These are phyloP conservation scores for Ophiostoma himal-ulmi DNA, from an alignment of 2,329 filamentous ascomycete species.

Conservation along the genomic window DNA sequence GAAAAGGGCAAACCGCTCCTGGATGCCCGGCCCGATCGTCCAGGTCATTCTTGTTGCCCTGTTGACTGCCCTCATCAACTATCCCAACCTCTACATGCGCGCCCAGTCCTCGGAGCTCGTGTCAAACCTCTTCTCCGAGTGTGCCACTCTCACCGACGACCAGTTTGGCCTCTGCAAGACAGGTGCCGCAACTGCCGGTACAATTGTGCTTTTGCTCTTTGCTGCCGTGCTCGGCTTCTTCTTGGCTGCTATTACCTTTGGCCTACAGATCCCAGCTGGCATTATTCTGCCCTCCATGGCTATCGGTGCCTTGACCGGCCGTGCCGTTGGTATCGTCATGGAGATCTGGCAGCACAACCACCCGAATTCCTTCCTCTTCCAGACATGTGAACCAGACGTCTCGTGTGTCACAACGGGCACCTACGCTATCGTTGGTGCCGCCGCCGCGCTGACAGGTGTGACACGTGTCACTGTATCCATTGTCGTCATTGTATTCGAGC, in stretches of 20 bases:
- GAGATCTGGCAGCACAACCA: constrained; percentile 70
- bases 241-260: constrained; percentile 83
- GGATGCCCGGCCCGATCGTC: constrained; percentile 65
- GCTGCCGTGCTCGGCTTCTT: constrained; percentile 80
- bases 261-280: constrained; percentile 86
- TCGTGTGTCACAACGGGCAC: constrained; percentile 89
- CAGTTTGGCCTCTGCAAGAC: constrained; percentile 86
- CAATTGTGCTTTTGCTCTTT: constrained; percentile 74
- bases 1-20: constrained; percentile 57
- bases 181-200: constrained; percentile 72
- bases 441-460: constrained; percentile 86
- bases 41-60: constrained; percentile 78
- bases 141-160: constrained; percentile 73
- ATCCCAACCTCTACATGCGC: constrained; percentile 93
- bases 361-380: constrained; percentile 71
- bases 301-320: constrained; percentile 83
- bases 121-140: constrained; percentile 87
- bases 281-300: constrained; percentile 96
- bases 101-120: constrained; percentile 88
- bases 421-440: constrained; percentile 93
- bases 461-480: constrained; percentile 97
- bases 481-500: constrained; percentile 98
- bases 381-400: constrained; percentile 74
- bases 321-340: constrained; percentile 82
- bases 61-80: constrained; percentile 84